Percentiles rank a stretch among this genome's conserved stretches.
phyloP scores from a whole-genome alignment of 2,329 filamentous ascomycete genomes.

The Paramyrothecium sp. region DNA sequence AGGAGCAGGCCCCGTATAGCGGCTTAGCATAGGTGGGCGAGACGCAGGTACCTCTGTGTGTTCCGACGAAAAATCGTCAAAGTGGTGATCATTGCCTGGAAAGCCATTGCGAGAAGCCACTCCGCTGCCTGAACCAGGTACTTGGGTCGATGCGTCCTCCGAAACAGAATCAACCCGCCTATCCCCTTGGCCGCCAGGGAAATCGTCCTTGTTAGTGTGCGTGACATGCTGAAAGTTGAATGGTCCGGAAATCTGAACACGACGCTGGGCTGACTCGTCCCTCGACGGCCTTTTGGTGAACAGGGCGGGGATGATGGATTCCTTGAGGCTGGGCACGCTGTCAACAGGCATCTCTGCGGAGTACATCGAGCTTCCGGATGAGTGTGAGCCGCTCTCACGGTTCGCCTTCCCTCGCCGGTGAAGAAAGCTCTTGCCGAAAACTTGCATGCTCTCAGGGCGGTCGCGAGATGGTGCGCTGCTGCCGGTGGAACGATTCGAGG shows the following conservation, averaged over 20 bases:
- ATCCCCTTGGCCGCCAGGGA: slow-evolving; percentile 36
- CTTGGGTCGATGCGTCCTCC: slow-evolving; percentile 41
- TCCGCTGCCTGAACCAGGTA: slow-evolving; percentile 14
- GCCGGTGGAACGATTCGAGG: slow-evolving; percentile 54
- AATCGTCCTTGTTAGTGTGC: slow-evolving; percentile 52
- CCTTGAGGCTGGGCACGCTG: slow-evolving; percentile 31
- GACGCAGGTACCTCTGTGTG: slow-evolving; percentile 10
- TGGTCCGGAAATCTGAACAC: slow-evolving; percentile 57
- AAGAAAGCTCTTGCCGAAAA: slow-evolving; percentile 60
- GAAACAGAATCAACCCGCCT: slow-evolving; percentile 40
- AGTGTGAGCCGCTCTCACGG: slow-evolving; percentile 49
- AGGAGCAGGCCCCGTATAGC: slow-evolving; percentile 14
- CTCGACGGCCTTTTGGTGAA: slow-evolving; percentile 49
- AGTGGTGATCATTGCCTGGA: slow-evolving; percentile 40
- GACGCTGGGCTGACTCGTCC: slow-evolving; percentile 34
- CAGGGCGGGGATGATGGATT: slow-evolving; percentile 47
- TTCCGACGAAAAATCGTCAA: slow-evolving; percentile 43
- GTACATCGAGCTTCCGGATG: slow-evolving; percentile 47
- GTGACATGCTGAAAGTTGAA: slow-evolving; percentile 68
- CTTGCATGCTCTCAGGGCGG: slow-evolving; percentile 57
- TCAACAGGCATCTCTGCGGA: slow-evolving; percentile 41
- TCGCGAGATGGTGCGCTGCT: slow-evolving; percentile 53
- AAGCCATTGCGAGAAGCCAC: slow-evolving; percentile 16
- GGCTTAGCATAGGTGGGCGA: slow-evolving; percentile 14
- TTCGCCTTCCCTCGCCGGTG: slow-evolving; percentile 49